Evolutionary conservation across 2,329 filamentous ascomycete genomes (phyloP).

Genomic region (Alternaria brassicicola): DNA sequence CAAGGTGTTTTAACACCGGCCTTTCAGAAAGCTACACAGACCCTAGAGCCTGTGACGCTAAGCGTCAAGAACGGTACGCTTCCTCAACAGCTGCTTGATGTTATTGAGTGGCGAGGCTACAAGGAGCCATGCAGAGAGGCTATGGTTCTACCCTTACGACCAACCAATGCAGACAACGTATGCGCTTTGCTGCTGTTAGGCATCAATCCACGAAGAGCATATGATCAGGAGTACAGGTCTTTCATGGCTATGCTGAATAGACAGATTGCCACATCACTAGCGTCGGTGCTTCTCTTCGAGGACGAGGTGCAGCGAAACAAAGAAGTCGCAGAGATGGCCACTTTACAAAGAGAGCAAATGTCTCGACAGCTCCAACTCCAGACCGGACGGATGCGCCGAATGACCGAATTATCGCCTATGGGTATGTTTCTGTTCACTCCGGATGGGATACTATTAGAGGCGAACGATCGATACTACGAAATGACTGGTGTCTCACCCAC

Average conservation of each 20-base stretch:
- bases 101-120: conserved; percentile 42
- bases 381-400: conserved; percentile 42
- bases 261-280: conserved; percentile 42
- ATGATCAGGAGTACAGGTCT: conserved; percentile 41
- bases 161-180: conserved; percentile 39
- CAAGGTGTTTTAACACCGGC: conserved; percentile 42
- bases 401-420: conserved; percentile 43
- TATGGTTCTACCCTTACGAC: conserved; percentile 41
- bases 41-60: conserved; percentile 36
- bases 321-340: conserved; percentile 34
- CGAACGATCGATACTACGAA: conserved; percentile 57
- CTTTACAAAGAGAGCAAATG: conserved; percentile 37
- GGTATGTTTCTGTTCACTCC: conserved; percentile 46
- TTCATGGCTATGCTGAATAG: conserved; percentile 42
- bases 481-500: conserved; percentile 54
- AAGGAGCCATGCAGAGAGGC: conserved; percentile 43
- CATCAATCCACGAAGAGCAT: conserved; percentile 42
- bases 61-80: conserved; percentile 35
- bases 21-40: conserved; percentile 44
- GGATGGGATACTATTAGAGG: conserved; percentile 51
- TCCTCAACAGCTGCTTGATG: conserved; percentile 35
- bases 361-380: conserved; percentile 37
- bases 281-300: conserved; percentile 42
- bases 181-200: conserved; percentile 43
- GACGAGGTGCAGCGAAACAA: conserved; percentile 41